Evolutionary conservation across 2,329 filamentous ascomycete genomes (phyloP), one percentile per base, ranked within the genome.

Genomic region (Lecanicillium sp.): DNA sequence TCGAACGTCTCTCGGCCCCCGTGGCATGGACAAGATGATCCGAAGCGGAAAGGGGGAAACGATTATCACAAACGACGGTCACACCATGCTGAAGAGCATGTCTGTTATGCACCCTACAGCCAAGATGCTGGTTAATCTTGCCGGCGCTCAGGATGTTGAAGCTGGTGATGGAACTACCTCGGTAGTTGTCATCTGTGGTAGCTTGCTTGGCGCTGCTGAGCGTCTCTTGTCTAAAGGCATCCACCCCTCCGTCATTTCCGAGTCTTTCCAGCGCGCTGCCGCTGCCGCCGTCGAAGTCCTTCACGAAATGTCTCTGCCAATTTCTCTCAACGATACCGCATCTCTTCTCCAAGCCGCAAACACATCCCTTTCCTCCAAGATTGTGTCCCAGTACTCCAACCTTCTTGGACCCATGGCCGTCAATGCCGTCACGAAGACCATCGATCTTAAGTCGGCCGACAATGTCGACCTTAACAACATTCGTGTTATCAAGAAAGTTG

Each of bases 11-110:
- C 75, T 98, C 51, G 92, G 92, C 48, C 92, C 92, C 49, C 81
- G 92, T 64, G 92, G 92, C 59, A 95, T 95, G 89, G 89, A 95
- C 71, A 95, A 95, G 73, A 95, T 95, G 89, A 96, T 98, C 55
- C 85, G 94, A 72, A 94, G 84, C 44, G 85, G 88, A 60, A 95
- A 87, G 69, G 92, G 90, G 67, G 86, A 94, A 65, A 95, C 89
- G 42, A 92, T 96, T 63, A 98, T 98, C 68, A 98, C 92, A 57
- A 98, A 98, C 72, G 92, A 98, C 67, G 92, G 92, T 62, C 94
- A 94, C 70, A 98, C 92, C 42, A 98, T 98, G 90, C 70, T 98
- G 58, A 94, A 85, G 70, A 90, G 90, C 71, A 96, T 98, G 92
- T 85, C 86, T 49, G 92, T 98, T 50, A 88, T 98, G 83, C 92